Evolutionary conservation across 352 stramenopile genomes (phyloP).

Genomic region (Globisporangium lucens): DNA sequence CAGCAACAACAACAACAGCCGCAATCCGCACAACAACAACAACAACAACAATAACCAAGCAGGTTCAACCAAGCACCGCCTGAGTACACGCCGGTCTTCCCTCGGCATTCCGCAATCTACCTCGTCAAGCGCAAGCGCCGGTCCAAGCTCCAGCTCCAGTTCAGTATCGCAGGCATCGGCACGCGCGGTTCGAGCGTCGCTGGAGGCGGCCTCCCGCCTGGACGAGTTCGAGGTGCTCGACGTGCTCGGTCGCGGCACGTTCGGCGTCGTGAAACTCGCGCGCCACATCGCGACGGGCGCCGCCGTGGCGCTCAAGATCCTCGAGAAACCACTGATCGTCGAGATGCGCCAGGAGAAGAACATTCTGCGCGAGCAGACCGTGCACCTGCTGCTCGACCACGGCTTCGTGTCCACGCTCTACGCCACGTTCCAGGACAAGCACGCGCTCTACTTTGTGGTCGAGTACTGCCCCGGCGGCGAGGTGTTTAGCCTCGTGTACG

Average conservation of each 20-base stretch:
- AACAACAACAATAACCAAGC: constrained; percentile 14
- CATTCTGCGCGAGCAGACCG: constrained; percentile 63
- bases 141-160: neutral
- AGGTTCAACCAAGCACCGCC: constrained; percentile 17
- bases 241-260: constrained; percentile 66
- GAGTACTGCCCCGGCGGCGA: constrained; percentile 73
- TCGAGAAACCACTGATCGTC: constrained; percentile 38
- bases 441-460: constrained; percentile 74
- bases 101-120: constrained; percentile 12
- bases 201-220: constrained; percentile 27
- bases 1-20: constrained; percentile 13
- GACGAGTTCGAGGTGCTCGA: constrained; percentile 58
- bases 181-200: constrained; percentile 11
- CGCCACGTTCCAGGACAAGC: constrained; percentile 67
- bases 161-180: neutral
- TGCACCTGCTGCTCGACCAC: constrained; percentile 56
- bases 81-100: constrained; percentile 20
- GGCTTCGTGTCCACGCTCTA: constrained; percentile 59
- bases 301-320: constrained; percentile 60
- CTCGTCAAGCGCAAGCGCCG: neutral
- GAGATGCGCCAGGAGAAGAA: constrained; percentile 67
- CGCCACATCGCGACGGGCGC: constrained; percentile 49
- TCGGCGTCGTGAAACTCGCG: constrained; percentile 66
- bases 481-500: constrained; percentile 88
- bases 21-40: constrained; percentile 10